Base-by-base conservation (phyloP, 495 filamentous ascomycete species). In the Cladorrhinum samala region DNA sequence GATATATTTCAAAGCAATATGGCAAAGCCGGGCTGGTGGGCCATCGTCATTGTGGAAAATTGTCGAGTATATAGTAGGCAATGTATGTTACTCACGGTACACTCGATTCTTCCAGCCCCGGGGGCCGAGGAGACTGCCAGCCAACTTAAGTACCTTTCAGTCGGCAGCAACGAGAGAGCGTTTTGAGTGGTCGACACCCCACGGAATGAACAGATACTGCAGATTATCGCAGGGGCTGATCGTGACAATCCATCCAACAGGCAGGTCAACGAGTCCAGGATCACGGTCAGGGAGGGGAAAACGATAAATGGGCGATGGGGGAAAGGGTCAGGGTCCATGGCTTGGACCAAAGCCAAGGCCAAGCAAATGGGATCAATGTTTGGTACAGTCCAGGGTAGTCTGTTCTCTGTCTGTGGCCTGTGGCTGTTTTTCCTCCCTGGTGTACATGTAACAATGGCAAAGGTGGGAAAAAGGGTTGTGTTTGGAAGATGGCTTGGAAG, bases 1-100 rank as follows among this genome's bases (percentile, higher is more conserved):
- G 56, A 65, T 56, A 64, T 68, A 5, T 33, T 58, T 67, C 56
- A 63, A 37, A 53, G 52, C 56, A 68, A 63, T 65, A 57, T 68
- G 59, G 66, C 53, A 68, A 63, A 68, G 60, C 64, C 64, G 54
- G 59, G 64, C 52, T 58, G 55, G 64, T 62, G 62, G 61, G 56
- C 11, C n/a, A n/a, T n/a, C n/a, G n/a, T 58, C 58, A 65, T 55
- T 59, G 57, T 58, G 55, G 36, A 59, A 62, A 53, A 64, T 58
- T 63, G 57, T 60, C 46, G 33, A 51, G 54, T 38, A 33, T 40
- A 30, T 24, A 47, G 52, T 56, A 63, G 54, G 40, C 43, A 20
- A 45, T 20, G 18, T 46, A 55, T 61, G 51, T 56, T 52, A 53
- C 50, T 55, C 50, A 55, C 39, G n/a, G n/a, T n/a, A n/a, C n/a